Evolutionary conservation across 164 flowering plant species (phyloP).

Genomic region (Dillenia turbinata): DNA sequence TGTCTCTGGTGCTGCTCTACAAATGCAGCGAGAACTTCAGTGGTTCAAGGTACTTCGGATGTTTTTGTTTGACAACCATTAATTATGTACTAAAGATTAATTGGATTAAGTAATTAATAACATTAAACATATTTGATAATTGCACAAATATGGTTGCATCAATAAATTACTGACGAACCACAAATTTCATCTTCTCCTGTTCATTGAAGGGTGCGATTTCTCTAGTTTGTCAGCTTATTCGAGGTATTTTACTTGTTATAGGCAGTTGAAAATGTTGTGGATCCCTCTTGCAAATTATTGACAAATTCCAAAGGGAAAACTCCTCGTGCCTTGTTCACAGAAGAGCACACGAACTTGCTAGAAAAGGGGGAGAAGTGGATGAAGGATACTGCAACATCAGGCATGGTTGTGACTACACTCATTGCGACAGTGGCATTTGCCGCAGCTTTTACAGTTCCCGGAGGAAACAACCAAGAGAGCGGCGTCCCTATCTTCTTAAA

Average conservation of each 20-base stretch:
- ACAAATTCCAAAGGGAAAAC: neutral
- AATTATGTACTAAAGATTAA: neutral
- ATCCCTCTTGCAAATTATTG: neutral
- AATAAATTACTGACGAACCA: no score
- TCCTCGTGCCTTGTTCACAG: conserved; percentile 2
- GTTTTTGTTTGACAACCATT: neutral
- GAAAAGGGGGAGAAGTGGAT: conserved; percentile 9
- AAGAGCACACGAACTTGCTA: conserved; percentile 3
- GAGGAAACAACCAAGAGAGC: neutral
- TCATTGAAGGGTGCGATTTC: no score
- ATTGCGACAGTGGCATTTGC: conserved; percentile 7
- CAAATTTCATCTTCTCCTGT: no score
- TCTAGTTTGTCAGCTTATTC: no score
- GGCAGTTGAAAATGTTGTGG: conserved; percentile 8
- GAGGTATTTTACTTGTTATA: neutral
- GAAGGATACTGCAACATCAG: conserved; percentile 9
- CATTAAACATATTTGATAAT: neutral
- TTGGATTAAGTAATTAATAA: neutral
- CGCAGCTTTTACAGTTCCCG: conserved; percentile 13
- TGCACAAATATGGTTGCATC: no score
- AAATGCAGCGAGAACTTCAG: conserved; percentile 8
- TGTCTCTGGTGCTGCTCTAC: conserved; percentile 10
- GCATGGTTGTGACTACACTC: conserved; percentile 7
- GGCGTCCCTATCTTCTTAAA: conserved; percentile 8
- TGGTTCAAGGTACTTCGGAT: conserved; percentile 3